Percentiles rank a stretch among this genome's conserved stretches.
phyloP scores from a whole-genome alignment of 2,329 filamentous ascomycete species.

The Magnaporthiopsis poae region DNA sequence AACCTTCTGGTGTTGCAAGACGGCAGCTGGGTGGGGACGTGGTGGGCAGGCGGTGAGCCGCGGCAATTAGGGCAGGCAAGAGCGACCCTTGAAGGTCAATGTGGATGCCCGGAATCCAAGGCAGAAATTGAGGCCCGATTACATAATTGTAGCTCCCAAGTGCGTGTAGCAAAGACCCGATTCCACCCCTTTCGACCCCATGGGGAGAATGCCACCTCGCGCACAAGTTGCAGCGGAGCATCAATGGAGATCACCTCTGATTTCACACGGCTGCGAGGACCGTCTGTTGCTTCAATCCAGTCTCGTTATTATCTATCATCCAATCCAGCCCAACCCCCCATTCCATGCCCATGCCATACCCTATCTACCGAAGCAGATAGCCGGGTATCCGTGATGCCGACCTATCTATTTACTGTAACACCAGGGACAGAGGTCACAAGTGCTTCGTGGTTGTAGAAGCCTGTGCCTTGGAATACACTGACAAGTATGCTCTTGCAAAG shows the following conservation, averaged over 20 bases:
- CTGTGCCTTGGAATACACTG: neutral
- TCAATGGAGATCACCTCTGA: neutral
- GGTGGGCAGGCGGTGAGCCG: constrained; percentile 30
- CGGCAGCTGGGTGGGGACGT: constrained; percentile 5
- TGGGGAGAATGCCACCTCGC: neutral
- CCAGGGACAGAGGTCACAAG: neutral
- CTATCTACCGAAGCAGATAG: neutral
- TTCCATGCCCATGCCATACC: neutral
- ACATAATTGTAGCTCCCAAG: neutral
- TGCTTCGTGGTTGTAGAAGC: neutral
- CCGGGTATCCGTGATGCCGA: neutral
- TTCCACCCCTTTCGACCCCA: neutral
- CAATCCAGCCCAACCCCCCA: neutral
- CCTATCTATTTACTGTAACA: neutral
- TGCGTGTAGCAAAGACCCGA: neutral
- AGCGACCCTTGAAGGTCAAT: neutral
- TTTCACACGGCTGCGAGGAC: neutral
- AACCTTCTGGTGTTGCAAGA: neutral
- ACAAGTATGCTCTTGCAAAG: neutral
- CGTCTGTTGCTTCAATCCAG: neutral
- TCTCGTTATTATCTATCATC: neutral
- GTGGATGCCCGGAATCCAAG: constrained; percentile 4
- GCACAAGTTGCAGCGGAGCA: neutral
- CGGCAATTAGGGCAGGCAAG: constrained; percentile 36
- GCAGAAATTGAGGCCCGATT: neutral